phyloP scores from a whole-genome alignment of 257 asterid genomes.

The Solanum pinnatisectum region DNA sequence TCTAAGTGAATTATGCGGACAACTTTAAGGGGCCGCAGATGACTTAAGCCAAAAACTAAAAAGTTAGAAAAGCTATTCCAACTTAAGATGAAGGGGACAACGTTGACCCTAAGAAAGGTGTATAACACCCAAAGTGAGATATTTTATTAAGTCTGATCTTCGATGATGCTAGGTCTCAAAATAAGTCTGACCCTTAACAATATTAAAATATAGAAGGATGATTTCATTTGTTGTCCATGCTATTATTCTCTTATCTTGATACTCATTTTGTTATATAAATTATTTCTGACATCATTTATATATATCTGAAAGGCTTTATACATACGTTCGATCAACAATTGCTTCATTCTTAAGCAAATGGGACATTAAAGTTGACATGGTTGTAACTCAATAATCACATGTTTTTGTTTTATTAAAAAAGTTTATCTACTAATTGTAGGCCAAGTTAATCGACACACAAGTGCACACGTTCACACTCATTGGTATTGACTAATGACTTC shows the following conservation, averaged over 20 bases:
- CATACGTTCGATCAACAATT: neutral
- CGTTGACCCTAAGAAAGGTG: neutral
- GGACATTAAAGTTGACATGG: neutral
- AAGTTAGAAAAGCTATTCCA: neutral
- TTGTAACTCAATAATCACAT: neutral
- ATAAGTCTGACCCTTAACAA: too few relatives aligned
- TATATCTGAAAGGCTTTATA: too few relatives aligned
- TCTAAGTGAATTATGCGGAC: too few relatives aligned
- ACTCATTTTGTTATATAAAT: too few relatives aligned
- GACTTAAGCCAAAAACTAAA: neutral
- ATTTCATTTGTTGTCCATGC: neutral
- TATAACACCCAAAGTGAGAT: neutral
- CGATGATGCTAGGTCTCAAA: neutral
- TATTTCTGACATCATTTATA: too few relatives aligned
- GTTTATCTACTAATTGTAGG: neutral
- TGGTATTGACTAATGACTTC: neutral
- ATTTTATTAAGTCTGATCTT: too few relatives aligned
- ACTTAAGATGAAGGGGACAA: neutral
- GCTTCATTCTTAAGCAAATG: neutral
- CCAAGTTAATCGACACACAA: neutral
- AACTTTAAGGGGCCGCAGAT: too few relatives aligned
- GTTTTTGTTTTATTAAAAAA: neutral
- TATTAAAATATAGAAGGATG: too few relatives aligned
- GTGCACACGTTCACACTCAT: neutral
- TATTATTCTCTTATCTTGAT: neutral